Percentiles rank a stretch among this genome's conserved stretches.
Evolutionary conservation across 306 rosid genomes (phyloP).

Genomic region (Echinosophora koreensis): DNA sequence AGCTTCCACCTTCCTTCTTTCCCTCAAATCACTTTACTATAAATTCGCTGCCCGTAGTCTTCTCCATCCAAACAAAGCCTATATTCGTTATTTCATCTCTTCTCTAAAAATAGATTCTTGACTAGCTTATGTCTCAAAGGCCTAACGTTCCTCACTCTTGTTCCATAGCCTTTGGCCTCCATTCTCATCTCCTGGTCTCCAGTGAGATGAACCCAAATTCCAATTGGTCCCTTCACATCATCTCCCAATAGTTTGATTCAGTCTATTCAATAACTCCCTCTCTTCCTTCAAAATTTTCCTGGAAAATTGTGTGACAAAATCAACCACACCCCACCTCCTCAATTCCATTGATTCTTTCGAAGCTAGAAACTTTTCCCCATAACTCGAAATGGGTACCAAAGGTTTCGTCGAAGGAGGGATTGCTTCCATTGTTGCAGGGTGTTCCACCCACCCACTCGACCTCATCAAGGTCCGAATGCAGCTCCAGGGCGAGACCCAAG

Average conservation of each 20-base stretch:
- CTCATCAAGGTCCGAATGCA: conserved; percentile 89
- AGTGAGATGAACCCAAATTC: conserved; percentile 59
- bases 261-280: neutral
- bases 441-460: conserved; percentile 77
- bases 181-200: conserved; percentile 69
- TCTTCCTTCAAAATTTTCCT: neutral
- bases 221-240: conserved; percentile 34
- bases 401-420: conserved; percentile 89
- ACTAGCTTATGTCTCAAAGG: conserved; percentile 61
- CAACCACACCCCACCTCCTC: conserved; percentile 23
- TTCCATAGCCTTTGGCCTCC: conserved; percentile 56
- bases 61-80: conserved; percentile 5
- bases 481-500: conserved; percentile 69
- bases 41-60: neutral
- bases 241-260: neutral
- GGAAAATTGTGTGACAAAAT: conserved; percentile 40
- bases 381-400: conserved; percentile 63
- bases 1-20: conserved; percentile 16
- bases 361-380: conserved; percentile 10
- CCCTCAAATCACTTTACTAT: conserved; percentile 18
- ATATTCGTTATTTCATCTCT: neutral
- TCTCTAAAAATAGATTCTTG: neutral
- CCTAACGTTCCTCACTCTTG: conserved; percentile 58
- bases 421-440: conserved; percentile 77
- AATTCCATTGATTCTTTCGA: conserved; percentile 34